Evolutionary conservation across 2,329 filamentous ascomycete species (phyloP), one percentile per base, ranked within the genome.

Genomic region (Penicillium polonicum): DNA sequence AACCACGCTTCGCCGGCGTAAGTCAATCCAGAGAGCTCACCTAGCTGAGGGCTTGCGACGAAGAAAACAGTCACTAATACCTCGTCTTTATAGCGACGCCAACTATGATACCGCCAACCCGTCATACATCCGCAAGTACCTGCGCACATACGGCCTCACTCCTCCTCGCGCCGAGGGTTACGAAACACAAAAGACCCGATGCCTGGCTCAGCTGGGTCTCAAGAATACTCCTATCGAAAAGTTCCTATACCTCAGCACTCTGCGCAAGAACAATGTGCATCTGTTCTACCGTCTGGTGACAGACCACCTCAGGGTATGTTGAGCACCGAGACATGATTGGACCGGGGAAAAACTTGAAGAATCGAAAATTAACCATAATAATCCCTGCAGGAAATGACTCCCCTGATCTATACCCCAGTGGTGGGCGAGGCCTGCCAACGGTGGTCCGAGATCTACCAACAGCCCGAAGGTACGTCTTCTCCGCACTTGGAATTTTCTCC

Each of bases 381-480:
- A 52, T 44, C 45, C 43, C 60, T 65, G 57, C 67, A 78, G 70
- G 79, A 80, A 65, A 66, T 80, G 63, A 80, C 79, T 17, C 79
- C 79, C 49, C 68, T 81, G 58, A 80, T 81, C 62, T 81, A 81
- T 64, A 81, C 79, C 45, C 79, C 79, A 5, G 78, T 79, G 27
- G 79, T 99, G 69, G 94, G 94, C 70, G 93, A 97, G 74, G 94
- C 96, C 65, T 99, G 94, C 80, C 82, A 96, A 73, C 89, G 93
- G 78, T 99, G 96, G 85, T 96, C 92, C 39, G 91, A 93, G 69
- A 86, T 97, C 68, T 97, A 96, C 82, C 95, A 92, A 60, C 89
- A 92, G 66, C 92, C 94, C 23, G 94, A 97, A 82, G 92, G 89
- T 80, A 63, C 66, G 74, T 19, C 17, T 27, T 50, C 48, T 27